phyloP scores from a whole-genome alignment of 176 grass and related monocot species.

The Zea mays region Zm-B73-REFERENCE-NAM-5.0 NC_050104.1:13686001-13686500 shows the following conservation, averaged over 20 bases:
- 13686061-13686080: too few relatives aligned
- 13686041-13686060: background rate
- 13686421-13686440: too few relatives aligned
- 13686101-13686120: conserved; percentile 11
- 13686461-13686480: too few relatives aligned
- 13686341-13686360: background rate
- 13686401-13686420: too few relatives aligned
- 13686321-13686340: background rate
- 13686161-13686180: background rate
- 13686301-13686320: background rate
- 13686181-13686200: background rate
- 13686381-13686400: too few relatives aligned
- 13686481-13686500: too few relatives aligned
- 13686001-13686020: background rate
- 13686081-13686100: background rate
- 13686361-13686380: too few relatives aligned
- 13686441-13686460: too few relatives aligned
- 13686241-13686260: background rate
- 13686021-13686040: background rate
- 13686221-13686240: background rate
- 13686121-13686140: background rate
- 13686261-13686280: background rate
- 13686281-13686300: background rate
- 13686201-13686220: background rate
- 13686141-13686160: background rate